These are phyloP conservation scores for Mycena galericulata DNA, from an alignment of 768 basidiomycete species.

Conservation along the genomic window DNA sequence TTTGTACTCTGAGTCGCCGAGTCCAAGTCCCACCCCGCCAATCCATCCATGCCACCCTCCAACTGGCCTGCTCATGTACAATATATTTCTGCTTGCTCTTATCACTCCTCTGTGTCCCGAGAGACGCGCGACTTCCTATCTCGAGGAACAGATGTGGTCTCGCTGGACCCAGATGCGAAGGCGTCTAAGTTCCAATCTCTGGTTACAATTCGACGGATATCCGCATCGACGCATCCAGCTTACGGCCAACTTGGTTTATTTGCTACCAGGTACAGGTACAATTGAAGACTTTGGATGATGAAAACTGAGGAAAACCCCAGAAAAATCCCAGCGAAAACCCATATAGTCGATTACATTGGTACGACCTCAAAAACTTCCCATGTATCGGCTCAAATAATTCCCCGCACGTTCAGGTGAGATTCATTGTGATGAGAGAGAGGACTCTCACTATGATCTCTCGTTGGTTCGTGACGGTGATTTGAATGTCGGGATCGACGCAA, in stretches of 20 bases:
- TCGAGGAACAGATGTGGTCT: not conserved
- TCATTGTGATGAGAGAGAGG: conserved; percentile 78
- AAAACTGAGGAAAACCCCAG: conserved; percentile 41
- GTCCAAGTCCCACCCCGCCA: too few species aligned
- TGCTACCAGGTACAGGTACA: conserved; percentile 51
- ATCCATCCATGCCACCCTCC: conserved; percentile 5
- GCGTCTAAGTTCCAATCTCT: conserved; percentile 37
- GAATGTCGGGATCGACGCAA: conserved; percentile 85
- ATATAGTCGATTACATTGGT: conserved; percentile 83
- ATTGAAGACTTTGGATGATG: not conserved
- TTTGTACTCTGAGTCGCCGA: too few species aligned
- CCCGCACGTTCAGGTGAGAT: conserved; percentile 67
- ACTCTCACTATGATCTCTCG: conserved; percentile 91
- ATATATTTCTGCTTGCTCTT: conserved; percentile 64
- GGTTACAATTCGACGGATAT: conserved; percentile 70
- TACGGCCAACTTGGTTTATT: conserved; percentile 85
- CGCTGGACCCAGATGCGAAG: conserved; percentile 28
- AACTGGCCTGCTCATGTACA: conserved; percentile 49
- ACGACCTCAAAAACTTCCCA: not conserved
- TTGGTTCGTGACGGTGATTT: conserved; percentile 65
- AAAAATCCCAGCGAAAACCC: conserved; percentile 73
- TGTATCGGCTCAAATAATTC: not conserved
- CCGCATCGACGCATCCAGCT: conserved; percentile 75
- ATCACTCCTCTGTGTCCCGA: conserved; percentile 69
- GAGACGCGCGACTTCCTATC: conserved; percentile 49